These are phyloP conservation scores for Xylaria hypoxylon DNA, from an alignment of 2,329 filamentous ascomycete genomes.

Conservation along the genomic window DNA sequence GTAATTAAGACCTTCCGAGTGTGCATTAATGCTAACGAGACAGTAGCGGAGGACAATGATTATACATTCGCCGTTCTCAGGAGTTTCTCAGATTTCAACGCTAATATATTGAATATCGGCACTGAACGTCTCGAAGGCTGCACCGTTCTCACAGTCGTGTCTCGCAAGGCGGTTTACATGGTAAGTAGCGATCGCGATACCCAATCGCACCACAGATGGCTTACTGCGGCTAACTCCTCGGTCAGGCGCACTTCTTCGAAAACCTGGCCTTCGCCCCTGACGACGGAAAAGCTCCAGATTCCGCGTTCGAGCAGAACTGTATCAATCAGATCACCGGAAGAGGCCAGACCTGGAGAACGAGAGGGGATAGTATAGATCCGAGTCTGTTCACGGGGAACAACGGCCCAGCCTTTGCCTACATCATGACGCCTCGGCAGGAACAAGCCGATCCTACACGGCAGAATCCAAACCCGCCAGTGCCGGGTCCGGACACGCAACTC, in stretches of 20 bases:
- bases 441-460: neutral
- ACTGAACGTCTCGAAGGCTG: neutral
- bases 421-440: slow-evolving; percentile 11
- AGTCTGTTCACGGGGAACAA: slow-evolving; percentile 8
- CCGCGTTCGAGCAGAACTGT: slow-evolving; percentile 4
- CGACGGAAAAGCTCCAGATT: neutral
- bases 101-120: neutral
- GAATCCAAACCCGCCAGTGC: slow-evolving; percentile 10
- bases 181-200: no score
- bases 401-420: neutral
- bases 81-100: neutral
- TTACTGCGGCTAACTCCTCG: neutral
- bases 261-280: neutral
- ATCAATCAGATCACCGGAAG: neutral
- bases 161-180: slow-evolving; percentile 7
- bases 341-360: neutral
- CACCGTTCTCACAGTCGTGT: slow-evolving; percentile 5
- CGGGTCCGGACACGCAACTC: neutral
- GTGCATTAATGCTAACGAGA: no score
- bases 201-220: no score
- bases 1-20: no score
- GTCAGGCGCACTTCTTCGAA: slow-evolving; percentile 1
- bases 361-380: neutral
- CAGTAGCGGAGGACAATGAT: no score
- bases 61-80: neutral